Percentiles rank a stretch among this genome's conserved stretches.
phyloP scores from a whole-genome alignment of 2,329 filamentous ascomycete species.

The Tolypocladium paradoxum region DNA sequence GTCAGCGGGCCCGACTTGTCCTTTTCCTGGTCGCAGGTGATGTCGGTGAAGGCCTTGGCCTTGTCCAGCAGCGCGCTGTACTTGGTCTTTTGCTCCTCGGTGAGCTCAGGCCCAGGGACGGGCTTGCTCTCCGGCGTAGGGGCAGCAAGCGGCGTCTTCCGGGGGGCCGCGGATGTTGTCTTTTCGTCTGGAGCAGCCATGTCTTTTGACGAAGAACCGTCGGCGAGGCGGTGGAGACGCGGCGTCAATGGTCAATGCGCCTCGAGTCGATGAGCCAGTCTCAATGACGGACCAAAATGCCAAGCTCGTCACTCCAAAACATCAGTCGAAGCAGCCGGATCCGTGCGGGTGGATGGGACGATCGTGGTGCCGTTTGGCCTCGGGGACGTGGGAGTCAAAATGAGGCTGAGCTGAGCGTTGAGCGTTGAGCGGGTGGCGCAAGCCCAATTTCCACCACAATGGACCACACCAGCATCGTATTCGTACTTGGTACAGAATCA shows the following conservation, averaged over 20 bases:
- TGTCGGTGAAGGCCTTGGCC: conserved; percentile 59
- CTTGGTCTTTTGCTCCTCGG: conserved; percentile 67
- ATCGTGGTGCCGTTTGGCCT: too few relatives aligned
- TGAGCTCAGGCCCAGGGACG: conserved; percentile 47
- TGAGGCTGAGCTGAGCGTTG: not conserved
- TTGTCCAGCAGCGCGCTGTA: conserved; percentile 66
- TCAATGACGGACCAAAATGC: not conserved
- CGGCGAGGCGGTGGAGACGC: not conserved
- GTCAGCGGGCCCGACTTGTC: conserved; percentile 55
- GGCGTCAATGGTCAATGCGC: not conserved
- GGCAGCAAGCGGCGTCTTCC: conserved; percentile 45
- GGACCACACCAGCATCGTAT: too few relatives aligned
- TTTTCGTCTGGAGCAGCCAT: not conserved
- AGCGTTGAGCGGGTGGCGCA: not conserved
- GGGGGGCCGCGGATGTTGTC: conserved; percentile 2
- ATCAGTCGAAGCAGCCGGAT: not conserved
- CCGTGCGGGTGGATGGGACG: not conserved
- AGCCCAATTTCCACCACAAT: not conserved
- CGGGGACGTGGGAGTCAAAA: not conserved
- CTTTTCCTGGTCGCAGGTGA: conserved; percentile 44
- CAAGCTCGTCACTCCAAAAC: not conserved
- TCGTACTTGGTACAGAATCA: too few relatives aligned
- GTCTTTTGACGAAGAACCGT: not conserved
- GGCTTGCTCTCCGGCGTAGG: conserved; percentile 50
- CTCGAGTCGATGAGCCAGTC: not conserved